Percentiles rank a stretch among this genome's conserved stretches.
Evolutionary conservation across 306 rosid genomes (phyloP).

Genomic region (Coriaria nepalensis): DNA sequence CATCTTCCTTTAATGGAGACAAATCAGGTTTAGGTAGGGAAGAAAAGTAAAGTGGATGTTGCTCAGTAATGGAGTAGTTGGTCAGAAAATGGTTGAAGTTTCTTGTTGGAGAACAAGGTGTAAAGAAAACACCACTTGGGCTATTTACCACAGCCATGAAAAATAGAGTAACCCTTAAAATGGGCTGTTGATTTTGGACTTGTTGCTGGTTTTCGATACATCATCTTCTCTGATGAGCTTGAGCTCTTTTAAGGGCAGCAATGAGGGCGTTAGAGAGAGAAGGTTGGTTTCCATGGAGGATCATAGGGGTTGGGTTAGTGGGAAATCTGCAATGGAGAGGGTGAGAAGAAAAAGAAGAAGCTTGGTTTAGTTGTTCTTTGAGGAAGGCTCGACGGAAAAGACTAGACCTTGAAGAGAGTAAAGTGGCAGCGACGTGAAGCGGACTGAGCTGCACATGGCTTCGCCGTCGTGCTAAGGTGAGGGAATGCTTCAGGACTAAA

Average conservation of each 20-base stretch:
- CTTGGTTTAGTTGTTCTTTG: slow-evolving; percentile 10
- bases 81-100: slow-evolving; percentile 29
- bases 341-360: slow-evolving; percentile 17
- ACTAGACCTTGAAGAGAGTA: slow-evolving; percentile 48
- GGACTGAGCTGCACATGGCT: slow-evolving; percentile 98
- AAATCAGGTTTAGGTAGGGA: slow-evolving; percentile 36
- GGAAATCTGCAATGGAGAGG: slow-evolving; percentile 84
- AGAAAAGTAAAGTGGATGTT: slow-evolving; percentile 32
- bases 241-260: slow-evolving; percentile 88
- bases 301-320: slow-evolving; percentile 35
- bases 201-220: slow-evolving; percentile 79
- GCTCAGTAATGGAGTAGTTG: slow-evolving; percentile 37
- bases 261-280: slow-evolving; percentile 87
- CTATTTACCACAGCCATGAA: slow-evolving; percentile 34
- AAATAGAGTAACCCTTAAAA: slow-evolving; percentile 42
- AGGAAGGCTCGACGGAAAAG: slow-evolving; percentile 60
- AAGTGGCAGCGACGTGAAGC: slow-evolving; percentile 75
- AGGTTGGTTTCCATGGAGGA: slow-evolving; percentile 46
- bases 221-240: slow-evolving; percentile 95
- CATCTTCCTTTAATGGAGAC: slow-evolving; percentile 48
- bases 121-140: slow-evolving; percentile 59
- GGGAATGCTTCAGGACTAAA: slow-evolving; percentile 74
- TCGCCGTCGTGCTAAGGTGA: slow-evolving; percentile 60
- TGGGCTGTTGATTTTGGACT: slow-evolving; percentile 36
- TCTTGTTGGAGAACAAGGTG: slow-evolving; percentile 58